A percentile compares a stretch with the other conserved stretches of the same genome.
Conservation (phyloP, 2,329 filamentous ascomycete species). For the Aspergillus fructus region DNA sequence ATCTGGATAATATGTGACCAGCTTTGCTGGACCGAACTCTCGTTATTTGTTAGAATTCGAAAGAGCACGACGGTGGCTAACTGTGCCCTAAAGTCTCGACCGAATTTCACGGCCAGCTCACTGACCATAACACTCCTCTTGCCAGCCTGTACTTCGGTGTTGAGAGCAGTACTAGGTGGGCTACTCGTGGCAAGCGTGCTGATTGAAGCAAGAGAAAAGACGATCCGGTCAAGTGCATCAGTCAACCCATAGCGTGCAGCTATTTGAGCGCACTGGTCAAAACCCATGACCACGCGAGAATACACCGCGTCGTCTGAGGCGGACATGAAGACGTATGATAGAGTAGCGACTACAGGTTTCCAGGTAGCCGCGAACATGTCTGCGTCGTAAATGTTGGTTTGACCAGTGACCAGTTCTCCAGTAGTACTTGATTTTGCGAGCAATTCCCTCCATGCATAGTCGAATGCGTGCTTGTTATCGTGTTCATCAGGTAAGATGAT, state of each 20-base stretch:
- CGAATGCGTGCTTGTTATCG: conserved; percentile 93
- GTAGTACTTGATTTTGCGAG: conserved; percentile 78
- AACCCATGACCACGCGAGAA: conserved; percentile 86
- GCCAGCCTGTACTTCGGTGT: conserved; percentile 91
- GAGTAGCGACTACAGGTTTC: conserved; percentile 88
- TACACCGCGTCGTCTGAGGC: conserved; percentile 96
- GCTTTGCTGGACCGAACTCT: conserved; percentile 67
- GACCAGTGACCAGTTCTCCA: conserved; percentile 71
- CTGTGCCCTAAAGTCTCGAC: conserved; percentile 88
- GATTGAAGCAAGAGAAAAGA: conserved; percentile 86
- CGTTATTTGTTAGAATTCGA: conserved; percentile 82
- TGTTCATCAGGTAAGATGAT: conserved; percentile 98
- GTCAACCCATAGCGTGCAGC: conserved; percentile 79
- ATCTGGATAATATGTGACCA: conserved; percentile 73
- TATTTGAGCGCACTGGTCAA: conserved; percentile 93
- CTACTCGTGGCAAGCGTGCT: conserved; percentile 77
- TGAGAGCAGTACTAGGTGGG: conserved; percentile 79
- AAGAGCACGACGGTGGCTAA: conserved; percentile 94
- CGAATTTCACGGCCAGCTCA: conserved; percentile 93
- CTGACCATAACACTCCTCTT: conserved; percentile 98
- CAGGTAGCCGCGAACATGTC: conserved; percentile 98
- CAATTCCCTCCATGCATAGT: conserved; percentile 96
- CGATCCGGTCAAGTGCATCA: conserved; percentile 88
- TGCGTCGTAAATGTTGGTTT: conserved; percentile 93
- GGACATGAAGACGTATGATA: conserved; percentile 98